Percentiles rank a stretch among this genome's conserved stretches.
Evolutionary conservation across 148 eudicot species (phyloP).

Genomic region (Rhododendron ferrugineum): DNA sequence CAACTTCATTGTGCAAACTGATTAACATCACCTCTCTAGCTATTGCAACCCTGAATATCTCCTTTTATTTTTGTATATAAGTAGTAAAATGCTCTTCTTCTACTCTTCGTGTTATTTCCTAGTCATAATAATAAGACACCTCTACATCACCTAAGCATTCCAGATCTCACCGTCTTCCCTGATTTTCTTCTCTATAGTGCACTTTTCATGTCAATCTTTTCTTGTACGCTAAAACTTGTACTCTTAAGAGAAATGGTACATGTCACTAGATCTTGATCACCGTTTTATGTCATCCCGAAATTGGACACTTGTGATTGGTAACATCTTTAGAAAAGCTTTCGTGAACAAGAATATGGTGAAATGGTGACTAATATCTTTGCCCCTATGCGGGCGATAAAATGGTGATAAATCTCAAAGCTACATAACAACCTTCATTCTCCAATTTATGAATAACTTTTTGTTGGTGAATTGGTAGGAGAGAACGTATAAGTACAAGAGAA

Average conservation of each 20-base stretch:
- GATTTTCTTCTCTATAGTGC: not conserved
- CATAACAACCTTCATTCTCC: not conserved
- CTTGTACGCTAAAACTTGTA: not conserved
- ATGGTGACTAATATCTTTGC: too few species aligned
- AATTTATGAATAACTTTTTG: not conserved
- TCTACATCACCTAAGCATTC: not conserved
- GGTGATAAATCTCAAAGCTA: not conserved
- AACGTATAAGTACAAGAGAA: too few species aligned
- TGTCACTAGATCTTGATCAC: not conserved
- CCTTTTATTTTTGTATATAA: not conserved
- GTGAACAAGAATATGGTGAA: not conserved
- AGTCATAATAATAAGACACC: not conserved
- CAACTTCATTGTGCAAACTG: not conserved
- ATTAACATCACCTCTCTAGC: not conserved
- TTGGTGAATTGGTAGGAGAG: not conserved
- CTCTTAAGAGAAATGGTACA: not conserved
- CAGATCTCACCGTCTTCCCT: not conserved
- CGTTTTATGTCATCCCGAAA: not conserved
- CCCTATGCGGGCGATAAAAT: too few species aligned
- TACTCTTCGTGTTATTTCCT: not conserved
- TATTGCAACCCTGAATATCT: not conserved
- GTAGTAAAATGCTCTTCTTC: not conserved
- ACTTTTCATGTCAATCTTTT: not conserved
- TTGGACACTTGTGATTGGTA: not conserved
- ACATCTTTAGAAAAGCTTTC: not conserved